Percentiles rank a stretch among this genome's conserved stretches.
Evolutionary conservation across 345 rosid species (phyloP).

Genomic region (Cochlearia excelsa): DNA sequence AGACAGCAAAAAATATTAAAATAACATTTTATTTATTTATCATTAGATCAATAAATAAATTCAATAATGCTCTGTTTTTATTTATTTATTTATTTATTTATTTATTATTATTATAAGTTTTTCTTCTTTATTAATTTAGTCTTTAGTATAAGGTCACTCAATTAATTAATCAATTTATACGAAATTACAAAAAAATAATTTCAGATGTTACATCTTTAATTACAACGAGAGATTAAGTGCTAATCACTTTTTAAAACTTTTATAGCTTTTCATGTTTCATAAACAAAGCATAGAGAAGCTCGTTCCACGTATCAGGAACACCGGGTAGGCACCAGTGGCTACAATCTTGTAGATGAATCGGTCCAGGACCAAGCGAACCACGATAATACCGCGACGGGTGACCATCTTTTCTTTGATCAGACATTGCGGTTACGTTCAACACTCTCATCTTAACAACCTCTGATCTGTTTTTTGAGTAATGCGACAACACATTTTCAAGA

Average conservation of each 20-base stretch:
- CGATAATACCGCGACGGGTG: conserved; percentile 70
- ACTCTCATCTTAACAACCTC: conserved; percentile 32
- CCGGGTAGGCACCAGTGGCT: conserved; percentile 94
- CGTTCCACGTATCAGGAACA: conserved; percentile 45
- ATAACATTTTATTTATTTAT: too few species aligned
- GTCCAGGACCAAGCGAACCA: conserved; percentile 46
- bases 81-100: too few species aligned
- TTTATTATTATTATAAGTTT: too few species aligned
- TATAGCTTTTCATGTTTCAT: conserved; percentile 31
- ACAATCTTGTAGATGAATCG: conserved; percentile 72
- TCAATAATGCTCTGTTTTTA: too few species aligned
- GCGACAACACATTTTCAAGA: conserved; percentile 40
- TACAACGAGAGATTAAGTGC: too few species aligned
- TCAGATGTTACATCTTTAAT: too few species aligned
- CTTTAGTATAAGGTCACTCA: too few species aligned
- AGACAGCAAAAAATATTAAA: too few species aligned
- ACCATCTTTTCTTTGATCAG: conserved; percentile 63
- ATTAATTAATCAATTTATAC: too few species aligned
- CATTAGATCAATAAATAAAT: too few species aligned
- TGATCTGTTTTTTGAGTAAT: conserved; percentile 31
- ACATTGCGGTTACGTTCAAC: conserved; percentile 64
- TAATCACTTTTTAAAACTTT: conserved; percentile 5
- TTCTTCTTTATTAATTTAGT: too few species aligned
- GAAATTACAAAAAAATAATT: too few species aligned
- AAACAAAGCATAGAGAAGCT: conserved; percentile 33